Base-by-base conservation (phyloP, 2,329 filamentous ascomycete species). In the Orbilia brochopaga region DNA sequence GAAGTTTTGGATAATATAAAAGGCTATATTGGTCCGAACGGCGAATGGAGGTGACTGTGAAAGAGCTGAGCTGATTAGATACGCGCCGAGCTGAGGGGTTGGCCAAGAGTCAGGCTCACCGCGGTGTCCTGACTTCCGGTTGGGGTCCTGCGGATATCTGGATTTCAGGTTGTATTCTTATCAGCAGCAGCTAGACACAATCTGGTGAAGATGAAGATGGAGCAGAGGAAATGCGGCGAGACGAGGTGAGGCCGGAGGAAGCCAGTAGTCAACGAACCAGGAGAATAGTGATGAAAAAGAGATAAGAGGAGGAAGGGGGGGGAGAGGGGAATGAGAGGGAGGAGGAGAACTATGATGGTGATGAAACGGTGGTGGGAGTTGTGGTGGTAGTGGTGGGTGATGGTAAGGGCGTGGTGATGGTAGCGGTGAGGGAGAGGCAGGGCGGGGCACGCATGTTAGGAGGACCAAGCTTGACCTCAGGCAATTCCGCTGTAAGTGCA, bases 1-100 rank as follows among this genome's bases (percentile, higher is more conserved):
- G 40, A 32, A 32, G 27, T 8, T 32, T 32, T 8, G 27, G 27
- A 8, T 74, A 46, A 56, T 57, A 37, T 32, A 64, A 64, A 21
- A 21, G 44, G 11, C 17, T 48, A 19, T 48, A 23, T 19, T 10
- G 8, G 44, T 5, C 7, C 44, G 19, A 44, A 15, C 40, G 40
- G 13, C 40, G 40, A 15, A 44, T 44, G 44, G 17, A 17, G 44
- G 19, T 21, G 44, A 23, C 17, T 48, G n/a, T 2, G 17, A 21
- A 17, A 21, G 19, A 48, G n/a, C 44, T 15, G 44, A 11, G 19
- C 17, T 17, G 44, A 48, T 21, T 48, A 48, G 44, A 48, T 48
- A 48, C 44, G 44, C 44, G 44, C n/a, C 44, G 15, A 19, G 11
- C 19, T 8, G 19, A 19, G 44, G 44, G 19, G 4, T 4, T 48